Base-by-base conservation (phyloP, 495 filamentous ascomycete species). In the Glonium stellatum region DNA sequence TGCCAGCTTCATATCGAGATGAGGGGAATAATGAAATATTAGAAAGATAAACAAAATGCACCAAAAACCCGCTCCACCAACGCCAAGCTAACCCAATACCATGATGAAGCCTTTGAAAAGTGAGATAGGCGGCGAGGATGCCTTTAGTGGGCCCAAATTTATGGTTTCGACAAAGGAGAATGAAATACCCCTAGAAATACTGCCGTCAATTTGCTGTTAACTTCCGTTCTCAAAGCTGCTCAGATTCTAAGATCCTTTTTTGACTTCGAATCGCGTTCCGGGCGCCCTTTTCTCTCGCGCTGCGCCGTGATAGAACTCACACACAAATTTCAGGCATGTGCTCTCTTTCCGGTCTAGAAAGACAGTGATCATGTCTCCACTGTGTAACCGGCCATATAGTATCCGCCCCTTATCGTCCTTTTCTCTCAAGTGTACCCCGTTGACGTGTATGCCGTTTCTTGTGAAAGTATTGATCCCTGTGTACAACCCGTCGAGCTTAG, bases 401-500 rank as follows among this genome's bases (percentile, higher is more conserved):
- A 51, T 31, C 2, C 76, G 73, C 34, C 78, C 81, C 13, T 82
- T 72, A 0, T 73, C 71, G 9, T 65, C 65, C 41, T 61, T 53
- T 39, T 70, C 74, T 5, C 72, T 75, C 5, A 93, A 72, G 53
- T 76, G 76, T 4, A 76, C 75, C 25, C 80, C 84, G 62, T 96
- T 95, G 61, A 95, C 77, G 67, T 74, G 79, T 61, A 95, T 90
- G 27, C 87, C 85, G 18, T 73, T 74, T 36, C 78, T 81, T 0
- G 87, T 83, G 59, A 87, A 87, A 1, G 89, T 92, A 2, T 83
- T 82, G 39, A 95, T 82, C 55, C 87, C 84, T 27, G 88, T 76
- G 66, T 77, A 75, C 4, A 86, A 73, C 5, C 76, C 78, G 0
- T 76, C 70, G 0, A 81, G 67, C 5, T 68, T 72, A 57, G 71